Percentiles rank a stretch among this genome's conserved stretches.
Conservation (phyloP, 2,329 filamentous ascomycete species). For the Erysiphe pulchra region DNA sequence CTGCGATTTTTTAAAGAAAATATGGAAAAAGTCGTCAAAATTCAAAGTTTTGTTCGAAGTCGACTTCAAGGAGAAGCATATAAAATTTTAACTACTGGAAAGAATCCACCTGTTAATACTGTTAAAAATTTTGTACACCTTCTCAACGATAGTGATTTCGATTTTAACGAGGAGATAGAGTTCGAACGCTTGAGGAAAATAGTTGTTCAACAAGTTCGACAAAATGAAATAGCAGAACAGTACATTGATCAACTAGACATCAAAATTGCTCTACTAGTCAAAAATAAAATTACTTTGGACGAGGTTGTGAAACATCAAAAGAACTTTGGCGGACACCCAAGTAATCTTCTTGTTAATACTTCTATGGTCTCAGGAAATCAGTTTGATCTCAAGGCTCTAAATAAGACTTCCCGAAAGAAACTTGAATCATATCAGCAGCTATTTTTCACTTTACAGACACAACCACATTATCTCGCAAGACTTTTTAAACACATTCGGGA, state of each 20-base stretch:
- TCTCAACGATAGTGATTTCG: constrained; percentile 92
- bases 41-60: constrained; percentile 85
- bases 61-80: constrained; percentile 95
- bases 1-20: constrained; percentile 77
- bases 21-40: constrained; percentile 97
- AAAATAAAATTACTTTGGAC: constrained; percentile 97
- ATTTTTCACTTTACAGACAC: constrained; percentile 91
- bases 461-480: constrained; percentile 77
- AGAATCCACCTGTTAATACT: constrained; percentile 87
- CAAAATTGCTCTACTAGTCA: constrained; percentile 92
- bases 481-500: constrained; percentile 69
- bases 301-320: constrained; percentile 93
- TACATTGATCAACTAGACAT: constrained; percentile 98
- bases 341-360: constrained; percentile 65
- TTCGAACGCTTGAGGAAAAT: constrained; percentile 88
- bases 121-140: constrained; percentile 97
- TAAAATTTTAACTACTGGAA: constrained; percentile 85
- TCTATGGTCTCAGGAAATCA: constrained; percentile 73
- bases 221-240: constrained; percentile 91
- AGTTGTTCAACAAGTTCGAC: constrained; percentile 86
- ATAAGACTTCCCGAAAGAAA: constrained; percentile 89
- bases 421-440: constrained; percentile 91
- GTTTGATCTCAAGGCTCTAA: constrained; percentile 88
- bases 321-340: constrained; percentile 77
- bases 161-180: constrained; percentile 96